Base-by-base conservation (phyloP, 768 basidiomycete species). In the Tephrocybe sp. region DNA sequence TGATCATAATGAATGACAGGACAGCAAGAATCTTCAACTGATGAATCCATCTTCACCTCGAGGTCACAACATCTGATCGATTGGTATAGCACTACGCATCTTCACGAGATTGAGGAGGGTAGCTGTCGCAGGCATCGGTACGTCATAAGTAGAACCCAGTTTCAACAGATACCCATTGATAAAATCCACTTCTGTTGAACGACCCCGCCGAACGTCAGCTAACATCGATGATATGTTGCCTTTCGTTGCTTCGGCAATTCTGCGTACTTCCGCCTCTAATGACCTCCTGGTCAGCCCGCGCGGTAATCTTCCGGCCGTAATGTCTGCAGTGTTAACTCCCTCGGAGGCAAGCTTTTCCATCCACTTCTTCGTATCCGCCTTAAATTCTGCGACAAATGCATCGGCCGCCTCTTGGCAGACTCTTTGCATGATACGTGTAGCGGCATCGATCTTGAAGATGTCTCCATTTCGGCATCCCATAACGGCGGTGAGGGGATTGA, bases 401-500 rank as follows among this genome's bases (percentile, higher is more conserved):
- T 54, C 56, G 1, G 82, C 72, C 7, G 87, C 88, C 66, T 98
- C 95, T n/a, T 59, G 29, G 55, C 88, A 86, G n/a, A 97, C 65
- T 31, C 69, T 63, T 1, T 59, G 46, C 43, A 82, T 65, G 30
- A 94, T 64, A 21, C 69, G 66, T 2, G 61, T 55, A 2, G 82
- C 75, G 11, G 69, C 65, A 1, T 58, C 43, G 8, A 77, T 67
- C 5, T 63, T 64, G 61, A 88, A 76, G 16, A 95, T 65, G 1
- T 83, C 81, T 15, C 91, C 92, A 62, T 95, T 95, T 43, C 79
- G 75, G 59, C 92, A 88, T 24, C 82, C 81, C 53, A 92, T 69
- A 19, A 97, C 63, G 8, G 91, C 88, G 0, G 93, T 90, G 48
- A 97, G 75, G 1, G 95, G 84, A 60, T 97, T 93, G 65, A 97